Base-by-base conservation (phyloP, 1,284 basidiomycete genomes). In the Marasmius sp. region DNA sequence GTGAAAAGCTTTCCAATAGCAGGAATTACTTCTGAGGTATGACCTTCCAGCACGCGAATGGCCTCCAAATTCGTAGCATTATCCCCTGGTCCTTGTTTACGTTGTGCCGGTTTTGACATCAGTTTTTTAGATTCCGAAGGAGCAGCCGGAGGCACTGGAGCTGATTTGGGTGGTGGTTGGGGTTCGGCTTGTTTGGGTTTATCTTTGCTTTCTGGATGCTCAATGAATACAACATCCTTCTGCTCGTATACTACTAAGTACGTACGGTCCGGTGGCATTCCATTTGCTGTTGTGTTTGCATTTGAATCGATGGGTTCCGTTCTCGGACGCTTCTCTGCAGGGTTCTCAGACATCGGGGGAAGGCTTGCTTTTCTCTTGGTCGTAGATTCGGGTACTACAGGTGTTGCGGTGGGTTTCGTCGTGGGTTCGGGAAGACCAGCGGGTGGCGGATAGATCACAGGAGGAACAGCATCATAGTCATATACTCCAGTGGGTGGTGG, bases 11-110 rank as follows among this genome's bases (percentile, higher is more conserved):
- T 41, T 36, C 43, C 18, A 50, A 47, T 20, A 22, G 48, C 38
- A 45, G 61, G 27, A 50, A 56, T 20, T 69, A 89, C 89, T 77
- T 92, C 89, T 34, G 86, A 77, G 61, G 81, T 80, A 66, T 92
- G 89, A 20, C 81, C 85, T 38, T 78, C 72, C 48, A 92, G 74
- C 51, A 85, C 68, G 48, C 81, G 77, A 50, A 89, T 77, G 9
- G 81, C 77, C 22, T 75, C 72, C 1, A 74, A 69, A 67, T 78
- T 70, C 41, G 76, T 74, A 27, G 56, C 67, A 38, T 73, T 68
- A 64, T 80, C 78, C 11, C 67, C 70, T 8, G 77, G 72, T 16
- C 76, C 77, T 67, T 77, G 79, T 58, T 70, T 18, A 38, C 47
- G 45, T 51, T 34, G 49, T 14, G 41, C 34, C 37, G 33, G 37